Evolutionary conservation across 2,329 filamentous ascomycete species (phyloP).

Genomic region (Pyricularia sp.): DNA sequence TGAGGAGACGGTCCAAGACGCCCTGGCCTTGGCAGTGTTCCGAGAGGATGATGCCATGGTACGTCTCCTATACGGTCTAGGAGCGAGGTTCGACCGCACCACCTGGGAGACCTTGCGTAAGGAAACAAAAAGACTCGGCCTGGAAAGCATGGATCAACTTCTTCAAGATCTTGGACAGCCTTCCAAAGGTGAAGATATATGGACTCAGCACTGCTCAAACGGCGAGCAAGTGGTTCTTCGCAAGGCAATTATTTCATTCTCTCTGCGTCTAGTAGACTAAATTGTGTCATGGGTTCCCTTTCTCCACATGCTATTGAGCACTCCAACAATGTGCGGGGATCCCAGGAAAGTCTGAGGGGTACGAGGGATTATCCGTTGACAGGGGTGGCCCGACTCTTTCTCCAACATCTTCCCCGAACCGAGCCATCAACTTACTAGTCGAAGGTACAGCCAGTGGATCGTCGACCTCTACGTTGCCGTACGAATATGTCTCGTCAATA

Average conservation of each 20-base stretch:
- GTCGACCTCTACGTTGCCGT: no score
- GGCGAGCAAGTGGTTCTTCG: background rate
- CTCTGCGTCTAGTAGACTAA: background rate
- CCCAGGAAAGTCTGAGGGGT: no score
- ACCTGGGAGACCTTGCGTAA: background rate
- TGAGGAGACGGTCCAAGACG: background rate
- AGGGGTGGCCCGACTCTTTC: no score
- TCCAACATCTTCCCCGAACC: no score
- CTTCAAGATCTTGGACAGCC: background rate
- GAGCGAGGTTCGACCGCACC: background rate
- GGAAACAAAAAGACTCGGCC: background rate
- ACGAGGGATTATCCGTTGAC: no score
- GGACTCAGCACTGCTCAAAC: background rate
- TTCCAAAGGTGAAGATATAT: background rate
- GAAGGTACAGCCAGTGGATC: no score
- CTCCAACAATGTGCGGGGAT: background rate
- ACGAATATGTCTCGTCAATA: no score
- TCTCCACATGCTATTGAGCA: background rate
- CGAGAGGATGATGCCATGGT: conserved; percentile 1
- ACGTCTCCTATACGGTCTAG: background rate
- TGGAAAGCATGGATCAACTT: background rate
- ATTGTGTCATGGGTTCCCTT: background rate
- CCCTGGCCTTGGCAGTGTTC: background rate
- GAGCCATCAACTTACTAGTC: no score
- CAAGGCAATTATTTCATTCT: background rate